phyloP scores from a whole-genome alignment of 2,329 filamentous ascomycete genomes.

The Fusarium verticillioides region DNA sequence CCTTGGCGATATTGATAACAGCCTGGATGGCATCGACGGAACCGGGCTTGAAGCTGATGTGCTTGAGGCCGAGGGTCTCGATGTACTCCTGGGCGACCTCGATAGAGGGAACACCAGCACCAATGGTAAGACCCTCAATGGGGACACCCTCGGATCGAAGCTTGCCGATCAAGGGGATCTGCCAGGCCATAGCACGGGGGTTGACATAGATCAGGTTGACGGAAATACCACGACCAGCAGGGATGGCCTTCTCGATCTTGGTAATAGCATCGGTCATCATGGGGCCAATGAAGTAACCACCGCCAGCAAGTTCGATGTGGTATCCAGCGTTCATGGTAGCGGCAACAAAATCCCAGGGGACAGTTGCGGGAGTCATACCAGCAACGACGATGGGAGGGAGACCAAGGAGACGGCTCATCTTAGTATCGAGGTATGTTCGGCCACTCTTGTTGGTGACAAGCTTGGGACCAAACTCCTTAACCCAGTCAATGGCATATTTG shows the following conservation, averaged over 20 bases:
- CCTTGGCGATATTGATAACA: conserved; percentile 92
- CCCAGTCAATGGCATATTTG: conserved; percentile 96
- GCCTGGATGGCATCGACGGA: conserved; percentile 88
- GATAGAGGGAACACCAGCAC: conserved; percentile 91
- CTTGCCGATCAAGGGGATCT: conserved; percentile 84
- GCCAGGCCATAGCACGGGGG: conserved; percentile 90
- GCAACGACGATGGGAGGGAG: conserved; percentile 90
- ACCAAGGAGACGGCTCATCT: conserved; percentile 89
- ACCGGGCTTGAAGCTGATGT: conserved; percentile 94
- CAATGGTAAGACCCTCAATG: conserved; percentile 92
- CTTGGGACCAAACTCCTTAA: conserved; percentile 94
- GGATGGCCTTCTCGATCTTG: conserved; percentile 87
- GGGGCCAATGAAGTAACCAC: conserved; percentile 87
- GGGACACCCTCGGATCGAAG: conserved; percentile 87
- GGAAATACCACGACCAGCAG: conserved; percentile 86
- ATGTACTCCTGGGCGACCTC: conserved; percentile 96
- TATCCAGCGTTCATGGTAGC: conserved; percentile 97
- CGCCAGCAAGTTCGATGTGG: conserved; percentile 89
- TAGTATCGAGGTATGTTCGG: conserved; percentile 93
- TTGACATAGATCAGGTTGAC: conserved; percentile 94
- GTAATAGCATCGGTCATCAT: conserved; percentile 83
- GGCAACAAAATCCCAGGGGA: conserved; percentile 90
- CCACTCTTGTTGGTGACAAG: conserved; percentile 90
- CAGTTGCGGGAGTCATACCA: conserved; percentile 92
- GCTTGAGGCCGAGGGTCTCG: conserved; percentile 89